Percentiles rank a stretch among this genome's conserved stretches.
These are phyloP conservation scores for Exidia glandulosa DNA, from an alignment of 768 basidiomycete species.

Conservation along the genomic window DNA sequence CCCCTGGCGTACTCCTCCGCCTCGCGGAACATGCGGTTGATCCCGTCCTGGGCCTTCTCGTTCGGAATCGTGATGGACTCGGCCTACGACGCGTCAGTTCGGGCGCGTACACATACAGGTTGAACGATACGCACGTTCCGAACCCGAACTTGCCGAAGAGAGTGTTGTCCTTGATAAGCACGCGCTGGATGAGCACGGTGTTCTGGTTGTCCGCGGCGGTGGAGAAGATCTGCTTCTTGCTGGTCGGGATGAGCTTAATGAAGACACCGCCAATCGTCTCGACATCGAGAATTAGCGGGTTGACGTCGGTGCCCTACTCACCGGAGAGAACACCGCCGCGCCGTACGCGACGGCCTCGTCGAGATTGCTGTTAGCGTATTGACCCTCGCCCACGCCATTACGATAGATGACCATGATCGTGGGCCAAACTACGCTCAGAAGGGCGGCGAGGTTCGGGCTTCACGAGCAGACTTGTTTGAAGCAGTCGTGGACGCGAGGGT, in stretches of 20 bases:
- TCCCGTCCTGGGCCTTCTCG: slow-evolving; percentile 87
- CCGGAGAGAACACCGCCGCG: slow-evolving; percentile 95
- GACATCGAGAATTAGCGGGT: slow-evolving; percentile 94
- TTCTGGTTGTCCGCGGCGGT: slow-evolving; percentile 14
- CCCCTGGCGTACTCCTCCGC: slow-evolving; percentile 84
- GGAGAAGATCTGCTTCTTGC: slow-evolving; percentile 68
- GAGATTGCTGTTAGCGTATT: slow-evolving; percentile 96
- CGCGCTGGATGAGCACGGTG: slow-evolving; percentile 92
- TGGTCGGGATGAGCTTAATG: slow-evolving; percentile 96
- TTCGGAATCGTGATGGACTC: slow-evolving; percentile 91
- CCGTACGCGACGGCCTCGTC: slow-evolving; percentile 99
- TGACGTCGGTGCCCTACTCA: slow-evolving; percentile 85
- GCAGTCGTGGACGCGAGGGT: slow-evolving; percentile 95
- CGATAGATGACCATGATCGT: too few relatives aligned
- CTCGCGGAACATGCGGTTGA: slow-evolving; percentile 91
- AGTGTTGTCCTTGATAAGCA: slow-evolving; percentile 97
- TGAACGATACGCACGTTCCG: slow-evolving; percentile 52
- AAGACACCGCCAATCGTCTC: slow-evolving; percentile 98
- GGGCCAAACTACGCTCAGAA: too few relatives aligned
- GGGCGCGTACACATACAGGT: not conserved
- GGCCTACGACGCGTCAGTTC: slow-evolving; percentile 29
- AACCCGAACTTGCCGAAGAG: slow-evolving; percentile 95
- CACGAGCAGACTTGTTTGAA: too few relatives aligned
- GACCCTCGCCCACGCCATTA: slow-evolving; percentile 97
- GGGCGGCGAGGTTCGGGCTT: too few relatives aligned